Evolutionary conservation across 2,329 filamentous ascomycete genomes (phyloP).

Genomic region (Lecanicillium sp.): DNA sequence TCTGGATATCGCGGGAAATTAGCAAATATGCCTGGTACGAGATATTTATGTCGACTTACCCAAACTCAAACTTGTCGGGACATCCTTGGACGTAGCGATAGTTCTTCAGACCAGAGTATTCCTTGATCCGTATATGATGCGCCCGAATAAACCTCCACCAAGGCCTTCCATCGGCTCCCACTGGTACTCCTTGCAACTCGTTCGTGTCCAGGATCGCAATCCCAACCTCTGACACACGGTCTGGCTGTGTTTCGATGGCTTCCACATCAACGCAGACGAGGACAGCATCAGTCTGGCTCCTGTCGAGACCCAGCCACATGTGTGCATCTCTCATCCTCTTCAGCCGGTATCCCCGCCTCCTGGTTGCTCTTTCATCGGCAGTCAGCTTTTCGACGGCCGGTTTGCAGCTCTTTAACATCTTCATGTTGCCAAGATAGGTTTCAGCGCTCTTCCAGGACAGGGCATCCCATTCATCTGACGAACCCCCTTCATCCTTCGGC

Average conservation of each 20-base stretch:
- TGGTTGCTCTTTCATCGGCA: conserved; percentile 28
- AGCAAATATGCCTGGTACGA: not conserved
- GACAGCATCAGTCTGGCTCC: conserved; percentile 29
- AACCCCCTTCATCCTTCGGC: not conserved
- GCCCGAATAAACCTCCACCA: conserved; percentile 64
- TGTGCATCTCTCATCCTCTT: conserved; percentile 57
- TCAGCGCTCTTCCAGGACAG: not conserved
- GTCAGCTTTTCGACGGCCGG: not conserved
- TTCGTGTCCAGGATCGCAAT: conserved; percentile 71
- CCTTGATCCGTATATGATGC: conserved; percentile 69
- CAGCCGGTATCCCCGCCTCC: conserved; percentile 41
- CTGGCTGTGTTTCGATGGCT: conserved; percentile 60
- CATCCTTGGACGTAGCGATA: conserved; percentile 61
- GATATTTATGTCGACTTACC: conserved; percentile 32
- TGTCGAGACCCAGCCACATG: conserved; percentile 58
- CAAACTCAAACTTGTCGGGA: conserved; percentile 69
- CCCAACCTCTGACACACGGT: conserved; percentile 76
- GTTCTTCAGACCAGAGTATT: conserved; percentile 62
- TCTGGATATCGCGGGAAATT: conserved; percentile 18
- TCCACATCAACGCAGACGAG: conserved; percentile 81
- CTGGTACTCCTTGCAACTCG: conserved; percentile 42
- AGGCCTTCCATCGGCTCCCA: conserved; percentile 51
- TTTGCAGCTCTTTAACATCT: conserved; percentile 1
- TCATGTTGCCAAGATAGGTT: conserved; percentile 2
- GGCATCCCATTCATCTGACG: not conserved